Base-by-base conservation (phyloP, 176 grass and related monocot species). In the Tillandsia fasciculata region DNA sequence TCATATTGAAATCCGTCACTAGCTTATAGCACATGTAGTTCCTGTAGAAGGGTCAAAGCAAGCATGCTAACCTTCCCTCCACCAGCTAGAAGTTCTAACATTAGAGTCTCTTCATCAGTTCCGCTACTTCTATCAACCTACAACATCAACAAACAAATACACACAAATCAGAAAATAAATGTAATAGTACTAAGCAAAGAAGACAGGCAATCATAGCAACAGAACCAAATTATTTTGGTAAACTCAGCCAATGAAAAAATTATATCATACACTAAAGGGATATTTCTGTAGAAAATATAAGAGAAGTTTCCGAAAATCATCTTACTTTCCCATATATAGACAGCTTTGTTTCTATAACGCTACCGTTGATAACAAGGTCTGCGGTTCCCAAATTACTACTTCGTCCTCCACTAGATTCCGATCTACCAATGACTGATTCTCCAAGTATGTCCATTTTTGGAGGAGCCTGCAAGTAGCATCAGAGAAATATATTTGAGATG, bases 361-460 rank as follows among this genome's bases (percentile, higher is more conserved):
- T 85, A 15, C 89, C 93, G 87, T 87, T 97, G 49, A 97, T 80
- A 79, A 97, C 81, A 85, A 97, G 87, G 74, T 97, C 86, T 74
- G 85, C 86, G 76, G 84, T 82, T 63, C 76, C 88, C 72, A 87
- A 81, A 78, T 83, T 89, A 71, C 68, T 79, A 83, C 87, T 77
- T 50, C 80, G 75, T 74, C 78, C 81, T 64, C 82, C 88, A 77
- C 74, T 69, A 71, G 76, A 52, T 79, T 84, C 88, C 79, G 53
- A 54, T 69, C 69, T 56, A 81, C 65, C 76, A 78, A 57, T 88
- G 66, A 79, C 68, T 70, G 79, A 74, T 15, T 89, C 88, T 61
- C 86, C 86, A 69, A 91, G 83, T 83, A 92, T 87, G 70, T 90
- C 86, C 72, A 87, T 77, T 74, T 88, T 79, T 65, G 81, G 85